A percentile compares a stretch with the other conserved stretches of the same genome.
Evolutionary conservation across 345 rosid species (phyloP).

Genomic region (Turnera subulata): DNA sequence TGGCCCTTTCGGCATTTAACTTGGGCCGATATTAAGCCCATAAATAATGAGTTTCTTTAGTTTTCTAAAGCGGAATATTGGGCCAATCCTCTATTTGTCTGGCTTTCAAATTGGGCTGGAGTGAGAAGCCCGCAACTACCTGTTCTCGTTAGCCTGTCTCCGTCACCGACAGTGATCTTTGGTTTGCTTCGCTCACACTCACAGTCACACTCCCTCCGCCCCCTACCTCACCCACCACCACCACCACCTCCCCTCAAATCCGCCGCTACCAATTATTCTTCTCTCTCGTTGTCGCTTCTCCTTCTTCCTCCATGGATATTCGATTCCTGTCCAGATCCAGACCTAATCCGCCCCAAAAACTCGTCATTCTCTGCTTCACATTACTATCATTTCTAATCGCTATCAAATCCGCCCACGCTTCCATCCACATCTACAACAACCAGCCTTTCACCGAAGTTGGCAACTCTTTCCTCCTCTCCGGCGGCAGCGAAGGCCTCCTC

Average conservation of each 20-base stretch:
- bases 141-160: too few species aligned
- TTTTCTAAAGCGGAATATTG: too few species aligned
- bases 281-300: slow-evolving; percentile 6
- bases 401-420: slow-evolving; percentile 31
- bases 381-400: slow-evolving; percentile 19
- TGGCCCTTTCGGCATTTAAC: too few species aligned
- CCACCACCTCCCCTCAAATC: slow-evolving; percentile 8
- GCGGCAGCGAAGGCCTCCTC: slow-evolving; percentile 93
- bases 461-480: slow-evolving; percentile 78
- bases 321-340: slow-evolving; percentile 12
- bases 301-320: slow-evolving; percentile 36
- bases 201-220: background rate
- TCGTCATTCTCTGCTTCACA: slow-evolving; percentile 17
- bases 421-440: slow-evolving; percentile 63
- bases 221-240: background rate
- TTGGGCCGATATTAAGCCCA: too few species aligned
- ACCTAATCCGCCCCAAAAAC: background rate
- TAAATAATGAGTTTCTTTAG: too few species aligned
- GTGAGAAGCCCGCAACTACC: too few species aligned
- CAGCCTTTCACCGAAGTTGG: slow-evolving; percentile 76
- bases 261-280: slow-evolving; percentile 13
- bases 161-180: too few species aligned
- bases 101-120: too few species aligned
- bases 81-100: too few species aligned
- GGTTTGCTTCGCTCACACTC: slow-evolving; percentile 2